Evolutionary conservation across 352 stramenopile species (phyloP).

Genomic region (Pythium sukuiense): DNA sequence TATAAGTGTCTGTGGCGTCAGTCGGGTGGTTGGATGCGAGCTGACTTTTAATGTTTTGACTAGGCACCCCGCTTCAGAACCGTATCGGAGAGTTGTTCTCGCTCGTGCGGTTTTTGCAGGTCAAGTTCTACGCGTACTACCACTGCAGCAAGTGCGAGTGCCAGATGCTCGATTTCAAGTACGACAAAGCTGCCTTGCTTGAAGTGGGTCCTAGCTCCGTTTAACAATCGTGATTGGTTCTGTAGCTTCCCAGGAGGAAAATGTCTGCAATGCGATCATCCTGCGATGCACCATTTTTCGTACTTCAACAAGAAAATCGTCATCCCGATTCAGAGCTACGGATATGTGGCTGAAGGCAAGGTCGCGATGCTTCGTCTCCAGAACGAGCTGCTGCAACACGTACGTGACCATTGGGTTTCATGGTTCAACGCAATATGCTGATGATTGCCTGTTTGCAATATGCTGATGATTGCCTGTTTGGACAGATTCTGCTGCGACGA

Average conservation of each 20-base stretch:
- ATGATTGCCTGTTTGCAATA: slow-evolving; percentile 1
- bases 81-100: slow-evolving; percentile 95
- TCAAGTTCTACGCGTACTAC: slow-evolving; percentile 98
- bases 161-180: slow-evolving; percentile 95
- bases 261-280: slow-evolving; percentile 92
- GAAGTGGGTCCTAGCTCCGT: background rate
- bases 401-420: slow-evolving; percentile 29
- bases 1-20: slow-evolving; percentile 27
- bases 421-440: background rate
- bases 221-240: background rate
- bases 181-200: slow-evolving; percentile 34
- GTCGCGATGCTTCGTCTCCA: slow-evolving; percentile 97
- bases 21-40: background rate
- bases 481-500: slow-evolving; percentile 94
- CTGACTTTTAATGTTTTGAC: background rate
- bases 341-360: slow-evolving; percentile 91
- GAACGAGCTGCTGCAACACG: slow-evolving; percentile 89
- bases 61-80: slow-evolving; percentile 94
- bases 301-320: slow-evolving; percentile 99
- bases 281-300: slow-evolving; percentile 95
- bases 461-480: slow-evolving; percentile 3
- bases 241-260: slow-evolving; percentile 72
- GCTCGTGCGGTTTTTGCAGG: slow-evolving; percentile 96
- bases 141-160: slow-evolving; percentile 95
- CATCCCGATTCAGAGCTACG: slow-evolving; percentile 97